phyloP scores from a whole-genome alignment of 2,329 filamentous ascomycete species.

The Venturia carpophila region DNA sequence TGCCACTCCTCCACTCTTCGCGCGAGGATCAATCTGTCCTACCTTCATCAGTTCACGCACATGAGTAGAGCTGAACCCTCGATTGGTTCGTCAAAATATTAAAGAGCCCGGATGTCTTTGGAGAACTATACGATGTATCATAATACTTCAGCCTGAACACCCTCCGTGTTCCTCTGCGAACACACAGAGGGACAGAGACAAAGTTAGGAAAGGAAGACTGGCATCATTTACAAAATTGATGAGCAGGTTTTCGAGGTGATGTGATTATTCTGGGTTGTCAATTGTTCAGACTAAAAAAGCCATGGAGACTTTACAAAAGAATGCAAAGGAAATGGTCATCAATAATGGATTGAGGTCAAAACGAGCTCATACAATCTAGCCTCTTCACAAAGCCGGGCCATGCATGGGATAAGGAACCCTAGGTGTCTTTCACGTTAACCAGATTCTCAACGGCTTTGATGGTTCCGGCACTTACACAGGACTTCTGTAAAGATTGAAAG shows the following conservation, averaged over 20 bases:
- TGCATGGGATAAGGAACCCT: conserved; percentile 15
- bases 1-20: neutral
- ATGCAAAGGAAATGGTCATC: neutral
- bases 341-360: neutral
- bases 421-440: neutral
- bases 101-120: neutral
- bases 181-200: neutral
- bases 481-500: conserved; percentile 28
- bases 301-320: no score
- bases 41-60: neutral
- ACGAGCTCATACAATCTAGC: neutral
- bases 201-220: no score
- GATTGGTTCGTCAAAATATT: no score
- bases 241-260: neutral
- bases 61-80: neutral
- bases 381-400: conserved; percentile 16
- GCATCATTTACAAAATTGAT: neutral
- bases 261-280: neutral
- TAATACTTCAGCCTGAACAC: neutral
- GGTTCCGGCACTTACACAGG: neutral
- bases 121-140: neutral
- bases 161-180: neutral
- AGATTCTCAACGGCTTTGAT: neutral
- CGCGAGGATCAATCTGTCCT: neutral
- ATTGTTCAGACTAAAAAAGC: no score